Base-by-base conservation (phyloP, 1,284 basidiomycete genomes). In the Cutaneotrichosporon daszewskae region DNA sequence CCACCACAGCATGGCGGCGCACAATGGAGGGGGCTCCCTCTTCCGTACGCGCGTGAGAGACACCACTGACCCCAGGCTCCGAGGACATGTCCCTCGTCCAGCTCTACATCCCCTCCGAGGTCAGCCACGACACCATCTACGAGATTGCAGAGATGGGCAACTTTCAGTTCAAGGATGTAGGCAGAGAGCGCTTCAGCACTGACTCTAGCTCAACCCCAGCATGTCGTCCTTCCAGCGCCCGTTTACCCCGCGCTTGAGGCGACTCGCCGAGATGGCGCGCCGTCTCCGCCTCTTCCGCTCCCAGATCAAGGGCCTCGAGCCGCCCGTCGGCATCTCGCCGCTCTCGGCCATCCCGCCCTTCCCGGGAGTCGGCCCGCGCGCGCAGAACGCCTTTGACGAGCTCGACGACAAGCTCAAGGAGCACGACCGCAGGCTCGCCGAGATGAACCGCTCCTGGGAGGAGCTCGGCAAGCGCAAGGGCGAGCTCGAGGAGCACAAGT, bases 221-320 rank as follows among this genome's bases (percentile, higher is more conserved):
- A 82, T 97, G 55, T 96, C 94, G 67, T 86, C 94, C 18, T 99
- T 98, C 76, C 95, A 99, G 78, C 88, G 95, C 54, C 91, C 94
- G 6, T 99, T 94, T 68, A 90, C 96, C 49, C 85, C 85, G 34
- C 92, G 96, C 68, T 91, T 98, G 55, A 83, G 94, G 32, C 82
- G 88, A 49, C 80, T 95, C 45, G 91, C 95, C 66, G 92, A 99
- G 66, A 94, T 95, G 85, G 84, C 87, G 20, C 85, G 95, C 53
- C 84, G 91, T 25, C 81, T 95, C 37, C 84, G 90, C 37, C 95
- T 97, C 71, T 92, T 98, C 62, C 73, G 79, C 12, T 75, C 79
- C 27, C 89, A 97, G 65, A 91, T 97, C 58, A 80, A 85, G 51
- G 84, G 85, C 58, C 85, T 91, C 25, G 55, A 59, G 16, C 69